Evolutionary conservation across 208 protist genomes (phyloP), one percentile per base, ranked within the genome.

Genomic region (Trypanosoma congolense): DNA sequence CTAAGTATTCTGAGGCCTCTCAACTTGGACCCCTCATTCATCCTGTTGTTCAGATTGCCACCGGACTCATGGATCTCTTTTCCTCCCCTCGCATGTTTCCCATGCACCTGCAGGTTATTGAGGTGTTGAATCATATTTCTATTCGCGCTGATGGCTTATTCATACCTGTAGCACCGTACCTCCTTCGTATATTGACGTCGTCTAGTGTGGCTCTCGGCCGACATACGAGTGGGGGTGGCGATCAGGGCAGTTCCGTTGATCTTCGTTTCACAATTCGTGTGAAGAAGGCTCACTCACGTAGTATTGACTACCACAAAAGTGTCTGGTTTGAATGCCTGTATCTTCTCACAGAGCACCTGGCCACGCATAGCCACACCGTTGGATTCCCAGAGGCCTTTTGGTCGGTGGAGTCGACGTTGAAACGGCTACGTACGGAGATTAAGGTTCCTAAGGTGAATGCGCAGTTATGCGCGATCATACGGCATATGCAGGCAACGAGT

Each of bases 321-420:
- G 28, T 93, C 22, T 94, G 82, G 83, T 73, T 24, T 4, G 87
- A 94, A 64, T 65, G 74, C 28, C 73, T 96, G 19, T 93, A 93
- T 53, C 84, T 92, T 16, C 77, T 93, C 26, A 92, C 87, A 38
- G 87, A 95, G 70, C 87, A 94, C 54, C 58, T 94, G 35, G 68
- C 85, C 25, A 87, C 79, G 14, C 83, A 93, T 64, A 84, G 80
- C 46, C 70, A 92, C 76, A 85, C 78, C 35, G 52, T 97, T 40
- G 90, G 91, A 35, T 97, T 97, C 70, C 89, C 94, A n/a, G 92
- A 97, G 76, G 64, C 91, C 36, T 90, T 95, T 62, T 93, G 87
- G 74, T 75, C 86, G 3, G 78, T 93, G 22, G 80, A 91, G 33
- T 73, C 71, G 55, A 92, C 87, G 16, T 70, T 97, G 36, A 88